Evolutionary conservation across 257 asterid genomes (phyloP).

Genomic region (Solanum dulcamara): DNA sequence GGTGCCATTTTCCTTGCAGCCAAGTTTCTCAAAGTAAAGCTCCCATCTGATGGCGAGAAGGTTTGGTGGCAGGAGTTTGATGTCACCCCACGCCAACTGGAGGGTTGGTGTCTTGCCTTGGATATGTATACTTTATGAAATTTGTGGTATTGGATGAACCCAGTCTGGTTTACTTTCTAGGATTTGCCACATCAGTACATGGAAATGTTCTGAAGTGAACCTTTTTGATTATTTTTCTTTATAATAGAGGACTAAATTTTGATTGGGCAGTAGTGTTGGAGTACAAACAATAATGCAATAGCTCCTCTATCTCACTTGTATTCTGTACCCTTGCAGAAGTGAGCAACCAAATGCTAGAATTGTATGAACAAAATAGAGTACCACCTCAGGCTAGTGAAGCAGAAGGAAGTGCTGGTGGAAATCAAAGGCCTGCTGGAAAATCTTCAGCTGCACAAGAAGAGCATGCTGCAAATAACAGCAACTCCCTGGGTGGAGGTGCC

Average conservation of each 20-base stretch:
- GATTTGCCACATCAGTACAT: background rate
- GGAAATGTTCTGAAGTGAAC: background rate
- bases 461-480: constrained; percentile 14
- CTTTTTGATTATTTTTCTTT: background rate
- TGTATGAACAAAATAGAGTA: constrained; percentile 65
- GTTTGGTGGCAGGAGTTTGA: constrained; percentile 99
- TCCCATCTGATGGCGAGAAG: constrained; percentile 90
- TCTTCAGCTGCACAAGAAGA: constrained; percentile 37
- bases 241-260: background rate
- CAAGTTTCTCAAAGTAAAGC: constrained; percentile 97
- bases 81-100: constrained; percentile 99
- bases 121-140: constrained; percentile 5
- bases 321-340: constrained; percentile 61
- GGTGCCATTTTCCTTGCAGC: constrained; percentile 99
- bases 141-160: constrained; percentile 9
- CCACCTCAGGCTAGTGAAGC: constrained; percentile 72
- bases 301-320: background rate
- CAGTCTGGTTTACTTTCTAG: background rate
- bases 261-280: background rate
- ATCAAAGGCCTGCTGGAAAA: constrained; percentile 42
- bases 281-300: background rate
- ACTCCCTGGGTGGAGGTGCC: constrained; percentile 33
- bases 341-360: constrained; percentile 89
- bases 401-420: constrained; percentile 64
- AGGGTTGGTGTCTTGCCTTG: constrained; percentile 68